Percentiles rank a stretch among this genome's conserved stretches.
phyloP scores from a whole-genome alignment of 1,139 yeast genomes.

The Yamadazyma epiphylla region DNA sequence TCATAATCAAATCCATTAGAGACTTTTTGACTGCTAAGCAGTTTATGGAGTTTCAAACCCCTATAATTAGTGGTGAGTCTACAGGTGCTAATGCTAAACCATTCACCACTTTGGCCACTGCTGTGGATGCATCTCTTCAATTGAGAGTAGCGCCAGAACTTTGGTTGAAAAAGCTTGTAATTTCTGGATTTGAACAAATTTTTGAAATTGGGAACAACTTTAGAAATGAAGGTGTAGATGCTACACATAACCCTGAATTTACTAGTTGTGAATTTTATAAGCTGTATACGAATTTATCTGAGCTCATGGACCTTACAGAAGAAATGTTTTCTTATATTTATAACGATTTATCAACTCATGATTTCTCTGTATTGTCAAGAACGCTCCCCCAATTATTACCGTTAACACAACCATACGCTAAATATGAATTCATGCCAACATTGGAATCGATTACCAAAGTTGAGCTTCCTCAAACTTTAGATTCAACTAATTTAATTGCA shows the following conservation, averaged over 20 bases:
- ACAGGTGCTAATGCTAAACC: slow-evolving; percentile 94
- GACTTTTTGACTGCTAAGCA: slow-evolving; percentile 49
- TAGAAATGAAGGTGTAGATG: slow-evolving; percentile 94
- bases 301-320: slow-evolving; percentile 66
- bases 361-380: background rate
- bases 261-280: slow-evolving; percentile 97
- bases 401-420: slow-evolving; percentile 21
- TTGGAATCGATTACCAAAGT: slow-evolving; percentile 44
- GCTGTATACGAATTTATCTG: slow-evolving; percentile 91
- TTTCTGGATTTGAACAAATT: slow-evolving; percentile 80
- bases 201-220: slow-evolving; percentile 85
- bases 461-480: slow-evolving; percentile 35
- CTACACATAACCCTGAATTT: slow-evolving; percentile 98
- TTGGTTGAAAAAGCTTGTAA: slow-evolving; percentile 80
- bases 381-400: slow-evolving; percentile 16
- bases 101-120: slow-evolving; percentile 50
- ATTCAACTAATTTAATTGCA: slow-evolving; percentile 31
- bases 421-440: slow-evolving; percentile 59
- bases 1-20: slow-evolving; percentile 53
- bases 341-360: slow-evolving; percentile 10
- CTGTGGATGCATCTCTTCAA: slow-evolving; percentile 36
- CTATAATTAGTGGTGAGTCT: slow-evolving; percentile 64
- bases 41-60: slow-evolving; percentile 86
- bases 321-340: slow-evolving; percentile 43
- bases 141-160: slow-evolving; percentile 91